Evolutionary conservation across 352 stramenopile species (phyloP).

Genomic region (Phytophthora tubulina): DNA sequence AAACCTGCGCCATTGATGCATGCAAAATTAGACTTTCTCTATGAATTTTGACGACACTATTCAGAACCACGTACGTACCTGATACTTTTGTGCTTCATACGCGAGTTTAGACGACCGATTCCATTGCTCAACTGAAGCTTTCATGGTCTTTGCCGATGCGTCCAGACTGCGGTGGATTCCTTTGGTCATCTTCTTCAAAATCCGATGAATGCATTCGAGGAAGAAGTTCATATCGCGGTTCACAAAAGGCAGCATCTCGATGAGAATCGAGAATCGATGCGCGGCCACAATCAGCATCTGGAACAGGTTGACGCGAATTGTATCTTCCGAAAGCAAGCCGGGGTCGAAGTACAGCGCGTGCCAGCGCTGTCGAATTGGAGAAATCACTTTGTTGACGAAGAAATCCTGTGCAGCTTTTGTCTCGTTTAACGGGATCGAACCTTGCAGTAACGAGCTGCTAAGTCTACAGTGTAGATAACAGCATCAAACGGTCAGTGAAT

Average conservation of each 20-base stretch:
- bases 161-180: slow-evolving; percentile 55
- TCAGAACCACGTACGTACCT: slow-evolving; percentile 24
- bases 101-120: slow-evolving; percentile 3
- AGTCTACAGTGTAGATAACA: slow-evolving; percentile 28
- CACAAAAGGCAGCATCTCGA: slow-evolving; percentile 66
- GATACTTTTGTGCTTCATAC: slow-evolving; percentile 32
- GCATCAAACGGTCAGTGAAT: slow-evolving; percentile 16
- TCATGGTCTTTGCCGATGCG: background rate
- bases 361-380: slow-evolving; percentile 73
- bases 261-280: slow-evolving; percentile 60
- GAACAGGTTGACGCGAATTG: slow-evolving; percentile 68
- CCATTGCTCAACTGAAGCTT: background rate
- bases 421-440: slow-evolving; percentile 70
- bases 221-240: slow-evolving; percentile 59
- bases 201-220: slow-evolving; percentile 32
- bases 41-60: too few relatives aligned
- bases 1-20: slow-evolving; percentile 42
- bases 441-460: slow-evolving; percentile 44
- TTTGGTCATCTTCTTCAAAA: slow-evolving; percentile 61
- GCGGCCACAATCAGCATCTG: slow-evolving; percentile 63
- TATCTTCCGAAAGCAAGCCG: slow-evolving; percentile 45
- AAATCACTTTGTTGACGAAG: slow-evolving; percentile 75
- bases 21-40: background rate
- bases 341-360: slow-evolving; percentile 75
- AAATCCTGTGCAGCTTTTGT: slow-evolving; percentile 57